Base-by-base conservation (phyloP, 345 rosid genomes). In the Jatropha curcas region DNA sequence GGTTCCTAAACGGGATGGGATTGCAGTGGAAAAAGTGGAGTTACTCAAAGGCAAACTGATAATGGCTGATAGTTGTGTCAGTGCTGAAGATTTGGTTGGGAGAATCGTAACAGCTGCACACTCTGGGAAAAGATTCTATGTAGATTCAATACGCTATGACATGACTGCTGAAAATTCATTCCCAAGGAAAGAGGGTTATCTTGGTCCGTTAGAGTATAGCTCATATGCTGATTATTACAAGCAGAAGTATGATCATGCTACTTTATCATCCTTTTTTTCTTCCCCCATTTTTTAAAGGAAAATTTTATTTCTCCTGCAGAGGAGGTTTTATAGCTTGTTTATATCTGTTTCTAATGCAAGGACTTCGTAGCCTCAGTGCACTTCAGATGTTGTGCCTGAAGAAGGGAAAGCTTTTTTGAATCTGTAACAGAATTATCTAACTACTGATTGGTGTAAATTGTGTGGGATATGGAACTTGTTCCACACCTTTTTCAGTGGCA, bases 101-200 rank as follows among this genome's bases (percentile, higher is more conserved):
- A 91, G 87, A 80, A 85, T 95, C 65, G 86, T 92, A 43, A 95
- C 98, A 16, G 98, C 98, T 66, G 99, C 97, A 77, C 99, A 95
- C 86, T 95, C 99, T 4, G 98, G 99, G 74, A 95, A 95, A 88
- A 88, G 99, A 85, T 95, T 95, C 80, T 92, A 89, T 71, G 99
- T 92, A 33, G 99, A 92, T 81, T 88, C 99, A 57, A 79, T 95
- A 52, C 83, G 92, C 55, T 86, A 84, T 74, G 96, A 92, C 12
- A 92, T 91, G 99, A 91, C 90, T 79, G 96, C 96, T 9, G 97
- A 92, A 84, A 88, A 87, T 74, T 88, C 99, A 55, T 95, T 95
- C 76, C 99, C 99, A 0, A 88, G 98, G 86, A 95, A 92, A 88
- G 98, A 89, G 86, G 99, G 98, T 67, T 92, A 91, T 88, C 94